A percentile compares a stretch with the other conserved stretches of the same genome.
Evolutionary conservation across 331 rosid species (phyloP).

Genomic region (Rosa hybrid): DNA sequence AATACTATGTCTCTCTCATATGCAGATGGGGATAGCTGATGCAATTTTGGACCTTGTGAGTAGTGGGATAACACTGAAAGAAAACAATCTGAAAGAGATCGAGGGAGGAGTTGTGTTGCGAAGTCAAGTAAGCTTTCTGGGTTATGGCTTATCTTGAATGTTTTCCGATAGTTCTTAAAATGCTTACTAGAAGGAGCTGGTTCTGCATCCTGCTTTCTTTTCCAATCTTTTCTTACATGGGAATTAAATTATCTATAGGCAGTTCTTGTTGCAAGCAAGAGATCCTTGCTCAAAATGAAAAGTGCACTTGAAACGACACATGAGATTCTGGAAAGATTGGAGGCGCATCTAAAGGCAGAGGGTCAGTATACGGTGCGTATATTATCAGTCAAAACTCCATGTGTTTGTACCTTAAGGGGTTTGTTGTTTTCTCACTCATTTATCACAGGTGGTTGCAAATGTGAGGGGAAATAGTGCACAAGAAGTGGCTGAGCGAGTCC

Average conservation of each 20-base stretch:
- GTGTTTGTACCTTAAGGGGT: neutral
- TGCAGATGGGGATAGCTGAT: constrained; percentile 97
- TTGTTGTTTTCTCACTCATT: constrained; percentile 22
- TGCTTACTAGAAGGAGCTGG: constrained; percentile 11
- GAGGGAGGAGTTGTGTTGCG: constrained; percentile 81
- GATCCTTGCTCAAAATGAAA: constrained; percentile 67
- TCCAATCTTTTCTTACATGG: constrained; percentile 25
- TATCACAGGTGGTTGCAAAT: constrained; percentile 80
- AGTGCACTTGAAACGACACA: constrained; percentile 86
- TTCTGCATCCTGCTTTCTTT: constrained; percentile 24
- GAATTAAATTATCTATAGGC: constrained; percentile 61
- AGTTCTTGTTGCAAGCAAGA: constrained; percentile 90
- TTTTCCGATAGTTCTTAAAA: constrained; percentile 17
- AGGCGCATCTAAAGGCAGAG: constrained; percentile 86
- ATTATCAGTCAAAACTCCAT: constrained; percentile 3
- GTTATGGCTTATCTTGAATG: constrained; percentile 15
- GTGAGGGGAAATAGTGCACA: constrained; percentile 91
- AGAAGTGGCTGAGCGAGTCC: constrained; percentile 85
- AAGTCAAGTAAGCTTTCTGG: constrained; percentile 70
- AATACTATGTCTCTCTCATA: constrained; percentile 22
- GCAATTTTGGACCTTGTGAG: constrained; percentile 99
- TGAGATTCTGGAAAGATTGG: constrained; percentile 95
- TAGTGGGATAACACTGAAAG: constrained; percentile 88
- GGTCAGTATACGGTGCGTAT: constrained; percentile 83
- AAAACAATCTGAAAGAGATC: constrained; percentile 92